A percentile compares a stretch with the other conserved stretches of the same genome.
Conservation (phyloP, 2,329 filamentous ascomycete genomes). For the Passalora sequoiae region DNA sequence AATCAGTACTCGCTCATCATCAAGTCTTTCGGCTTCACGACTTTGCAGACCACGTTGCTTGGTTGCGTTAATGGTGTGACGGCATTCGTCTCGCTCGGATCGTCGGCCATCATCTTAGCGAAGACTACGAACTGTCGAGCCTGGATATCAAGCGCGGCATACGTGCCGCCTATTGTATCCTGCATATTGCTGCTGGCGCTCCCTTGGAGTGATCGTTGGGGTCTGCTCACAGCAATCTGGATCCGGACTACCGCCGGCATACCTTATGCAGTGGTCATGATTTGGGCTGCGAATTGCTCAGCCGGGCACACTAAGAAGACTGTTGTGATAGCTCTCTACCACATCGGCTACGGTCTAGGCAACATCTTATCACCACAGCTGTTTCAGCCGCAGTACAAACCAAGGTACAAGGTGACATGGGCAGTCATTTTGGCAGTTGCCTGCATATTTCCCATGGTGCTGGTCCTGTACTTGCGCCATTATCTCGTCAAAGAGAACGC, state of each 20-base stretch:
- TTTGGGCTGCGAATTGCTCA: constrained; percentile 21
- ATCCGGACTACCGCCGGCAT: constrained; percentile 37
- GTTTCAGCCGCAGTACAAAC: constrained; percentile 27
- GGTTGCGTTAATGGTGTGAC: constrained; percentile 19
- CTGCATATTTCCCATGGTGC: constrained; percentile 36
- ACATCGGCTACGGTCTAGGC: constrained; percentile 35
- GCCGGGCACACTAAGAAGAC: constrained; percentile 43
- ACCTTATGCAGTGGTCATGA: constrained; percentile 39
- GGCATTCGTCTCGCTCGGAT: constrained; percentile 21
- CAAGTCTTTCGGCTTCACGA: constrained; percentile 43
- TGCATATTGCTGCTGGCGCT: constrained; percentile 36
- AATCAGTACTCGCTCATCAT: constrained; percentile 44
- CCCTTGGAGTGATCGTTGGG: constrained; percentile 38
- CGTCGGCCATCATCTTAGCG: constrained; percentile 30
- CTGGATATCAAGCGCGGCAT: constrained; percentile 33
- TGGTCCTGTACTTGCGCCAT: constrained; percentile 37
- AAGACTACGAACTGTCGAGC: constrained; percentile 28
- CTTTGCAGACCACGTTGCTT: constrained; percentile 34
- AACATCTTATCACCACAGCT: constrained; percentile 38
- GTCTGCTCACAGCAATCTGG: constrained; percentile 37
- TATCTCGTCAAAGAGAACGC: constrained; percentile 41
- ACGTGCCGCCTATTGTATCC: constrained; percentile 36
- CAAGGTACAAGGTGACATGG: constrained; percentile 15
- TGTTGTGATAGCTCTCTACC: constrained; percentile 39
- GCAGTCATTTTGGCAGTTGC: constrained; percentile 15